Conservation (phyloP, 768 basidiomycete species). For the Podaxis sp. region DNA sequence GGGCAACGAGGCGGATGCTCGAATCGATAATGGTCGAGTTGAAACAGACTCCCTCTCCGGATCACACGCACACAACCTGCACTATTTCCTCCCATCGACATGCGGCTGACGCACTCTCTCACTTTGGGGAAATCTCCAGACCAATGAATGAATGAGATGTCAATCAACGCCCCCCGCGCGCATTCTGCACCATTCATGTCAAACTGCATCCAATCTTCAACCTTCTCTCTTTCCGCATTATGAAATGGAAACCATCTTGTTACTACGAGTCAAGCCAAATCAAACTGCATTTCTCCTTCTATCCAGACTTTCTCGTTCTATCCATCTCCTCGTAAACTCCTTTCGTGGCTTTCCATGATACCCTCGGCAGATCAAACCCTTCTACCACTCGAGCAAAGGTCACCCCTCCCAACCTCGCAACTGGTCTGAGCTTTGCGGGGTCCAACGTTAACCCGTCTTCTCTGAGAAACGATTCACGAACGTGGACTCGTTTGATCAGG, state of each 20-base stretch:
- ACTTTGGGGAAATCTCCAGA: neutral
- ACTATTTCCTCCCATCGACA: neutral
- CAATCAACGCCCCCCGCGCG: conserved; percentile 6
- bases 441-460: conserved; percentile 43
- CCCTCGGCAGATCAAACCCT: conserved; percentile 45
- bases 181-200: conserved; percentile 7
- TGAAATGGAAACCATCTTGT: conserved; percentile 6
- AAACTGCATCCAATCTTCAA: conserved; percentile 4
- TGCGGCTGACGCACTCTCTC: neutral
- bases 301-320: conserved; percentile 7
- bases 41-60: neutral
- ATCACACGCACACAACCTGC: neutral
- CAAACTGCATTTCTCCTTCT: neutral
- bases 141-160: neutral
- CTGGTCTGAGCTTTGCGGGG: conserved; percentile 44
- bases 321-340: conserved; percentile 27
- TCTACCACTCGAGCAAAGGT: conserved; percentile 49
- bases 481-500: conserved; percentile 52
- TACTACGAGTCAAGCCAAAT: neutral
- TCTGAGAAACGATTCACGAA: conserved; percentile 46
- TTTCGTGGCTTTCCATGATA: conserved; percentile 33
- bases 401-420: conserved; percentile 56
- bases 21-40: conserved; percentile 11
- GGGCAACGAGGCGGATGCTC: conserved; percentile 3
- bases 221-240: neutral